These are phyloP conservation scores for Colletotrichum australisinense DNA, from an alignment of 2,329 filamentous ascomycete genomes.

Conservation along the genomic window DNA sequence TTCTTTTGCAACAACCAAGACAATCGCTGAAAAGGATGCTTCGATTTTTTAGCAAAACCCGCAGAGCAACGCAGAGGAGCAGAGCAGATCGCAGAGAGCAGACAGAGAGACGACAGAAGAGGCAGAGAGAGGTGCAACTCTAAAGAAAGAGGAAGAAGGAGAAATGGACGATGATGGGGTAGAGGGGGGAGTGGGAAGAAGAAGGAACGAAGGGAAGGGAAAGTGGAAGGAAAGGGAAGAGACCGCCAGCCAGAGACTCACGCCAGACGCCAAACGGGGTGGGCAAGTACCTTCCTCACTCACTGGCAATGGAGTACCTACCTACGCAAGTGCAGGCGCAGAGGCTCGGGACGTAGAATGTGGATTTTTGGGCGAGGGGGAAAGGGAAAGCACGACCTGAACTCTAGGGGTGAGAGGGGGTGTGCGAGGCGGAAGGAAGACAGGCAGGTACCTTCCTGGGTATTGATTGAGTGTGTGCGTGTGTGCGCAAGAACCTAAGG, in stretches of 20 bases:
- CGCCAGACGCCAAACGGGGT: slow-evolving; percentile 40
- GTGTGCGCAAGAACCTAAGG: too few species aligned
- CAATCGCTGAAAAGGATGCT: slow-evolving; percentile 35
- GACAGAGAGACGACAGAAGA: slow-evolving; percentile 46
- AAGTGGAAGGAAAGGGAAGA: slow-evolving; percentile 43
- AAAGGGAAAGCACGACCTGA: slow-evolving; percentile 14
- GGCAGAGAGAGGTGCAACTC: slow-evolving; percentile 37
- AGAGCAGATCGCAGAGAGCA: slow-evolving; percentile 34
- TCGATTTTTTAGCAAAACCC: slow-evolving; percentile 29
- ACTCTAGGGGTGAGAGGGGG: background rate
- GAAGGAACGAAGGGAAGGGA: slow-evolving; percentile 38
- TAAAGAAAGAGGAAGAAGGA: slow-evolving; percentile 33
- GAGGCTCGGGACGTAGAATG: slow-evolving; percentile 9
- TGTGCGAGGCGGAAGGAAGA: background rate
- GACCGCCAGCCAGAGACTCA: slow-evolving; percentile 35
- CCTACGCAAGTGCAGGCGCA: background rate
- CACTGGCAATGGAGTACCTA: slow-evolving; percentile 18
- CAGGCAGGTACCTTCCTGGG: background rate
- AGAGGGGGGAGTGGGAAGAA: slow-evolving; percentile 38
- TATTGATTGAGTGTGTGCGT: too few species aligned
- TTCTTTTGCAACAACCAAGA: slow-evolving; percentile 33
- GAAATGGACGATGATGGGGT: slow-evolving; percentile 13
- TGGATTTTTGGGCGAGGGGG: slow-evolving; percentile 11
- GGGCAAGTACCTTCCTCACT: background rate
- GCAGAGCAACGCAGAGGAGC: slow-evolving; percentile 33